Conservation (phyloP, 805 yeast species). For the Millerozyma miso region DNA sequence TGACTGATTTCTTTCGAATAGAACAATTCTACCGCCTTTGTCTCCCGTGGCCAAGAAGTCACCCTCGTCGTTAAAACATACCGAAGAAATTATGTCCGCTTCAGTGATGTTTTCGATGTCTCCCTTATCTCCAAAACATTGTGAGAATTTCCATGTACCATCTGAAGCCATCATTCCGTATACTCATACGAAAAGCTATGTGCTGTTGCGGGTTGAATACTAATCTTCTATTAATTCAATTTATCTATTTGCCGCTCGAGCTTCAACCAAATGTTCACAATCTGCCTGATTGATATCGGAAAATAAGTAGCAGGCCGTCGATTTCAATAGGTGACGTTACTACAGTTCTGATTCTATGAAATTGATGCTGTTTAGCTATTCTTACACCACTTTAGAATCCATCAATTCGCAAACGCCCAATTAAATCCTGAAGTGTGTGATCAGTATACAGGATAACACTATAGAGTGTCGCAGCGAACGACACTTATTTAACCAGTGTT, state of each 20-base stretch:
- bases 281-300: not conserved
- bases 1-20: conserved; percentile 81
- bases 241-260: not conserved
- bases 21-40: conserved; percentile 95
- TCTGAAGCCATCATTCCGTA: conserved; percentile 7
- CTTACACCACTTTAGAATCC: not conserved
- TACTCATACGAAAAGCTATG: not conserved
- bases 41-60: conserved; percentile 97
- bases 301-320: not conserved
- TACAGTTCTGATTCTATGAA: not conserved
- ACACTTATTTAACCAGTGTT: no score
- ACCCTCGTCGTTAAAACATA: conserved; percentile 93
- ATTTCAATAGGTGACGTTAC: not conserved
- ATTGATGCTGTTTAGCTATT: not conserved
- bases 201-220: not conserved
- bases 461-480: not conserved
- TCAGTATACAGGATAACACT: not conserved
- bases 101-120: conserved; percentile 94
- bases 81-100: conserved; percentile 95
- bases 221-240: not conserved
- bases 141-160: conserved; percentile 79
- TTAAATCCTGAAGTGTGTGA: not conserved
- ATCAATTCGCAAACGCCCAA: conserved; percentile 1
- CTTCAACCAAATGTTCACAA: not conserved
- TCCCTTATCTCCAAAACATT: conserved; percentile 98